Evolutionary conservation across 257 asterid genomes (phyloP), one percentile per base, ranked within the genome.

Genomic region (Plantago ovata): DNA sequence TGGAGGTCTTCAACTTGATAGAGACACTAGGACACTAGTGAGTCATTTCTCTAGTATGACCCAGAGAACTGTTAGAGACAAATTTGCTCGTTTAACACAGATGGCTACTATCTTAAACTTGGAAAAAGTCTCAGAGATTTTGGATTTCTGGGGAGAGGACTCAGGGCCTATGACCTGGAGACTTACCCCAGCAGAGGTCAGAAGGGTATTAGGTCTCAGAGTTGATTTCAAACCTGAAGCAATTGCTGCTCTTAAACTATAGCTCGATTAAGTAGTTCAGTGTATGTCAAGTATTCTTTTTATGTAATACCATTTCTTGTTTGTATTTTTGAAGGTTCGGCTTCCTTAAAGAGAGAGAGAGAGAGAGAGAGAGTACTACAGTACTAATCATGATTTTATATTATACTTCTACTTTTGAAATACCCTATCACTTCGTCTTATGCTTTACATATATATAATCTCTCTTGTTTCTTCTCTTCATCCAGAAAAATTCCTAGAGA

Each of bases 81-180:
- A 86, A 33, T 88, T 88, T 53, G 79, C 98, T 19, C 90, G 95
- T 50, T 81, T 92, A 38, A 92, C 97, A 7, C 97, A 92, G 80
- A 92, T 92, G 98, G 98, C 97, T 36, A 88, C 95, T 23, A 82
- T 92, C 63, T 77, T 92, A 21, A 92, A 92, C 79, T 67, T 92
- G 72, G 98, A 88, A 72, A 92, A 88, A 62, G 98, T 92, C 28
- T 92, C 94, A 0, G 98, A 92, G 77, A 92, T 92, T 67, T 75
- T 92, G 74, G 98, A 92, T 74, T 91, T 91, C 84, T 91, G 98
- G 98, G 94, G 98, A 33, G 98, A 92, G 77, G 89, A 92, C 72
- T 78, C 96, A 7, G 95, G 96, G 67, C 95, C 96, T 57, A 85
- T 92, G 96, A 88, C 98, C 39, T 92, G 98, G 95, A 79, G 96